These are phyloP conservation scores for Mortierella sp. DNA, from an alignment of 371 early-diverging fungal genomes.

Conservation along the genomic window DNA sequence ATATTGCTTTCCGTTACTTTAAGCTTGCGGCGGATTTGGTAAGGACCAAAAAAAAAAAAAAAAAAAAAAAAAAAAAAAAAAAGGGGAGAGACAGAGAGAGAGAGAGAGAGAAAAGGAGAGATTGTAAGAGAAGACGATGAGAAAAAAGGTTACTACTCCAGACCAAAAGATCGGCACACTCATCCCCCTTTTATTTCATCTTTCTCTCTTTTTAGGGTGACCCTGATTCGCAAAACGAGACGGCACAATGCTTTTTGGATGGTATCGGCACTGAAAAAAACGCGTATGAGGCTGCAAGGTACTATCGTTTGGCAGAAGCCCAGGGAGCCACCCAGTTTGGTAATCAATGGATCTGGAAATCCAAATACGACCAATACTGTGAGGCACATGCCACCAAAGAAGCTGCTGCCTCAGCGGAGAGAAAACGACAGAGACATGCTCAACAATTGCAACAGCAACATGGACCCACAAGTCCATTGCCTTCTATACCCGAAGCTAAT, in stretches of 20 bases:
- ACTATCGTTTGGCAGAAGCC: conserved; percentile 82
- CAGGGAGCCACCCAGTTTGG: conserved; percentile 84
- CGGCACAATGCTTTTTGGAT: conserved; percentile 78
- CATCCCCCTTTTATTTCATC: neutral
- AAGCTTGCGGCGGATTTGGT: conserved; percentile 78
- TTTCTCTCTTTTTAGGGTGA: conserved; percentile 63
- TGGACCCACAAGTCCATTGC: too few species aligned
- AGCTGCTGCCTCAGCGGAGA: conserved; percentile 16
- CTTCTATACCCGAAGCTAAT: too few species aligned
- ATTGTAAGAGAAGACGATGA: too few species aligned
- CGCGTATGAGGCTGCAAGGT: conserved; percentile 79
- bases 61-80: neutral
- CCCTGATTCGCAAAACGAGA: conserved; percentile 84
- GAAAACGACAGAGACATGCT: neutral
- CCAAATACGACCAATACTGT: conserved; percentile 73
- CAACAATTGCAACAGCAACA: neutral
- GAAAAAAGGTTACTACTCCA: neutral
- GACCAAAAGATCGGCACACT: neutral
- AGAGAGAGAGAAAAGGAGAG: neutral
- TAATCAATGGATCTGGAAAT: conserved; percentile 93
- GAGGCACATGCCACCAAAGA: conserved; percentile 18
- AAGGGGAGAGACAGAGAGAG: conserved; percentile 8
- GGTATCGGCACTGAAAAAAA: conserved; percentile 86
- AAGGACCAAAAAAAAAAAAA: neutral
- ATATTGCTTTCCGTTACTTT: conserved; percentile 73